phyloP scores from a whole-genome alignment of 139 green algal species.

The Asterochloris sp. region DNA sequence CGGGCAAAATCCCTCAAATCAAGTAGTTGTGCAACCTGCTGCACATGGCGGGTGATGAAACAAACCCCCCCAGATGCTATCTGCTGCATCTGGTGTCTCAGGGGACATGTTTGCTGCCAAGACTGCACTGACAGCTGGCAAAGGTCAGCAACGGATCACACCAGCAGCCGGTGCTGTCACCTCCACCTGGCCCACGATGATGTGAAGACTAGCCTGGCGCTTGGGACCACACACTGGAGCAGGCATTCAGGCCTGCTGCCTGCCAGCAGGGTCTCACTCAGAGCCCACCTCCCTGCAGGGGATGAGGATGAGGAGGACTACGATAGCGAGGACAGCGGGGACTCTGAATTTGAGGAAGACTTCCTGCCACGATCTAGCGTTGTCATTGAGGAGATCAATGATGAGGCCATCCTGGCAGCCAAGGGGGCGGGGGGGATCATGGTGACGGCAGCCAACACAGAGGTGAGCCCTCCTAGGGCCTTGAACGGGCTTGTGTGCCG shows the following conservation, averaged over 20 bases:
- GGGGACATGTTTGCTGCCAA: too few species aligned
- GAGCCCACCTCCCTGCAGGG: constrained; percentile 17
- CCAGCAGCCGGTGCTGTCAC: not conserved
- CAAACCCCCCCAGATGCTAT: too few species aligned
- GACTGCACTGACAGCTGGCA: too few species aligned
- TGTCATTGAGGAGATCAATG: constrained; percentile 12
- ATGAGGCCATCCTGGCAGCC: not conserved
- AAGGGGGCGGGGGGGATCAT: not conserved
- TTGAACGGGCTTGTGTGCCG: constrained; percentile 3
- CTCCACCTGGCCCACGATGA: constrained; percentile 12
- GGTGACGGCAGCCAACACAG: not conserved
- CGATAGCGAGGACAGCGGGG: constrained; percentile 26
- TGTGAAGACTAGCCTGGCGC: constrained; percentile 24
- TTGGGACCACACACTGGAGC: not conserved
- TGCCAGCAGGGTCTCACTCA: constrained; percentile 3
- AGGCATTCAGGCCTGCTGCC: not conserved
- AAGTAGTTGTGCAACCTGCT: too few species aligned
- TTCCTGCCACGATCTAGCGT: constrained; percentile 9
- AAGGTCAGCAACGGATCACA: too few species aligned
- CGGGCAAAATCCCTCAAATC: too few species aligned
- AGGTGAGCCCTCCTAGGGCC: constrained; percentile 10
- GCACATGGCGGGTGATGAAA: too few species aligned
- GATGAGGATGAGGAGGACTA: constrained; percentile 27
- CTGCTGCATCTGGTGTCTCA: too few species aligned
- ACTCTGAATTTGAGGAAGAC: constrained; percentile 13